These are phyloP conservation scores for Neocatenulostroma microsporum DNA, from an alignment of 2,329 filamentous ascomycete genomes.

Conservation along the genomic window DNA sequence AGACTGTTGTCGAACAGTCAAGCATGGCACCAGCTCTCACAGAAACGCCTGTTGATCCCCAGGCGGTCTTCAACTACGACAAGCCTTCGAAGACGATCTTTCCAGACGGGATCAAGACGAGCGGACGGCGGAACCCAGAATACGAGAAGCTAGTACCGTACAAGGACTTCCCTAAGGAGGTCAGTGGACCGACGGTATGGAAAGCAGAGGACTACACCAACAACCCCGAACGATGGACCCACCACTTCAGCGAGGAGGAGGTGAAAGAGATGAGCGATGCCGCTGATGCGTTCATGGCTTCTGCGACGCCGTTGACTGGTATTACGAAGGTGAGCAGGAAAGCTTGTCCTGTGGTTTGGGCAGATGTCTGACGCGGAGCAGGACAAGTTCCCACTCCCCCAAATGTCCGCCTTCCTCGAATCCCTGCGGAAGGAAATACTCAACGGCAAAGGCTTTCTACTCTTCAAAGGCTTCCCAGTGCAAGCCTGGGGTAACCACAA, in stretches of 20 bases:
- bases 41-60: conserved; percentile 14
- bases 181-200: conserved; percentile 68
- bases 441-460: conserved; percentile 80
- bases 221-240: conserved; percentile 63
- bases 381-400: conserved; percentile 55
- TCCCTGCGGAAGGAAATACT: conserved; percentile 57
- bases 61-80: conserved; percentile 15
- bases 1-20: conserved; percentile 70
- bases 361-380: conserved; percentile 15
- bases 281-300: conserved; percentile 61
- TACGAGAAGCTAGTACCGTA: conserved; percentile 60
- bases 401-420: conserved; percentile 46
- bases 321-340: conserved; percentile 49
- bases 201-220: conserved; percentile 55
- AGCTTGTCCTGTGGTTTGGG: conserved; percentile 39
- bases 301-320: conserved; percentile 60
- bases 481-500: conserved; percentile 68
- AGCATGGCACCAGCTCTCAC: conserved; percentile 15
- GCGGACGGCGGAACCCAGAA: conserved; percentile 64
- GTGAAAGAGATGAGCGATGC: conserved; percentile 58
- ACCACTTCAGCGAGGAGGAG: conserved; percentile 59
- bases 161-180: conserved; percentile 60
- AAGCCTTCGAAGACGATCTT: conserved; percentile 44
- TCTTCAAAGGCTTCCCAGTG: conserved; percentile 81
- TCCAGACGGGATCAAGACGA: conserved; percentile 59